Conservation (phyloP, 805 yeast genomes). For the Candida wancherniae region DNA sequence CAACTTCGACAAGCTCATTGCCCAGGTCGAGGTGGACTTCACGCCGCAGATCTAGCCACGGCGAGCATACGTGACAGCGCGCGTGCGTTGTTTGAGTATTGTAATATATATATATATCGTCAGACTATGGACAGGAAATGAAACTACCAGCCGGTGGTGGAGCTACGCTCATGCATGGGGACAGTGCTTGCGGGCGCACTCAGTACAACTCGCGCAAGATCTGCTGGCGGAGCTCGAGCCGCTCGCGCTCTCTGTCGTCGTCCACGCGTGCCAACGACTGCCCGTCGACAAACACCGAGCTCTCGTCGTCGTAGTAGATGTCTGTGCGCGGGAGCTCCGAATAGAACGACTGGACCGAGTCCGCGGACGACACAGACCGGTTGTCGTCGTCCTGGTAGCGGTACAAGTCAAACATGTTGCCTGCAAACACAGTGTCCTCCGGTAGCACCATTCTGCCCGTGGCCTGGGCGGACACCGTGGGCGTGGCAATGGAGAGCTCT, state of each 20-base stretch:
- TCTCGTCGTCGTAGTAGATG: constrained; percentile 15
- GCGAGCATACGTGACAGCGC: no score
- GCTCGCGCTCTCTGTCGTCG: constrained; percentile 29
- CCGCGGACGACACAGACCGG: constrained; percentile 19
- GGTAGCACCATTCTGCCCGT: background rate
- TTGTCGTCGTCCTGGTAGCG: constrained; percentile 17
- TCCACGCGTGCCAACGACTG: constrained; percentile 13
- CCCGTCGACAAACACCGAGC: constrained; percentile 12
- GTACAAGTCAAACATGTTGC: constrained; percentile 1
- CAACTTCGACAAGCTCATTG: constrained; percentile 49
- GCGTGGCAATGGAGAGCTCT: no score
- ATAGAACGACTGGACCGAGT: constrained; percentile 23
- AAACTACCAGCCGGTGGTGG: constrained; percentile 9
- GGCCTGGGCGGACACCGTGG: background rate
- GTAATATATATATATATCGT: background rate
- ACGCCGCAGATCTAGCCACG: constrained; percentile 15
- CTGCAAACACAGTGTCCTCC: constrained; percentile 1
- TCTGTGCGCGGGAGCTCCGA: constrained; percentile 14
- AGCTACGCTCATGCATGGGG: constrained; percentile 1
- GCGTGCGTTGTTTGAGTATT: no score
- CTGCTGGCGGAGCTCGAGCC: constrained; percentile 35
- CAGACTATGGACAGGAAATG: constrained; percentile 1
- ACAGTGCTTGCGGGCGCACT: background rate
- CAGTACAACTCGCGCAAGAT: constrained; percentile 29
- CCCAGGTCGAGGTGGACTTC: constrained; percentile 39